Evolutionary conservation across 306 rosid species (phyloP), one percentile per base, ranked within the genome.

Genomic region (Pyrus communis): DNA sequence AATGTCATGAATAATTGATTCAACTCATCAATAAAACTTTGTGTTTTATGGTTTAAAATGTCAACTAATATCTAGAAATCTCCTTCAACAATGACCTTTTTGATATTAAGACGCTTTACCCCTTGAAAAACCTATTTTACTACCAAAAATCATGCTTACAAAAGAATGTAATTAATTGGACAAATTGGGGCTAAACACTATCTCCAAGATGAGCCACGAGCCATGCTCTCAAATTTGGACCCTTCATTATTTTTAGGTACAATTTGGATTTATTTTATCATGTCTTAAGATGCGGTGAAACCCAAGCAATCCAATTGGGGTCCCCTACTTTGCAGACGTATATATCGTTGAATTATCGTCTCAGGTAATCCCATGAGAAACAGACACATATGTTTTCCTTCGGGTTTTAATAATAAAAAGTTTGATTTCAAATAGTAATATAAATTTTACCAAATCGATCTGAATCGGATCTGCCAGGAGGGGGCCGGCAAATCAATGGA

Each of bases 241-340:
- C 63, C 74, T 55, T 25, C 1, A 25, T 25, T 70, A 42, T 42
- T 9, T 42, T 42, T 42, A 42, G 12, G 12, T 42, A 52, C 23
- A 58, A 58, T 58, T 58, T n/a, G 23, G 25, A 21, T 25, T 54
- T 49, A 60, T 77, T 76, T 60, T 68, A 70, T 81, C 72, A 42
- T 58, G 55, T 51, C 55, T 73, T 70, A 45, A 72, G 80, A 67
- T 84, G 88, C 71, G 91, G 84, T 87, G 90, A 87, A 87, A 79
- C 69, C 86, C 88, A 87, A 82, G 91, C 88, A 89, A 85, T 83
- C 88, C 46, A 78, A 52, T 42, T 71, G 84, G 82, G 82, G 82
- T 69, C 85, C 80, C 76, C 42, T 31, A 28, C 59, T 79, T 52
- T 15, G 55, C 42, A 77, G 71, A 64, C 70, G 45, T 74, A 38